Conservation (phyloP, 176 grass and related monocot species). For the Saccharum spontaneum region DNA sequence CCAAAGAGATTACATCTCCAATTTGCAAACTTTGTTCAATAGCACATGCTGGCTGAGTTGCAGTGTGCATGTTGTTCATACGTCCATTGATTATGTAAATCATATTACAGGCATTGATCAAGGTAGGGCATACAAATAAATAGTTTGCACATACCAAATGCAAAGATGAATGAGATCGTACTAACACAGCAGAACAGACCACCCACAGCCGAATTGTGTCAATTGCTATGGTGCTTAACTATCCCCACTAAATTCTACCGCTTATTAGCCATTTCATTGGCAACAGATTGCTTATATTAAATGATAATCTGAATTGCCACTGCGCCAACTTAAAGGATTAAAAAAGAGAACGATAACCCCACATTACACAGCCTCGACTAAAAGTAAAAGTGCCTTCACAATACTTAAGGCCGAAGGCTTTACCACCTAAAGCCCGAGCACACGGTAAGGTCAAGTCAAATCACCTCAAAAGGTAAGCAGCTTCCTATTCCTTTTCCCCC, state of each 20-base stretch:
- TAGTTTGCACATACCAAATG: background rate
- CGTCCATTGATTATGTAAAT: background rate
- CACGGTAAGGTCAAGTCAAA: conserved; percentile 19
- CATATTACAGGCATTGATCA: background rate
- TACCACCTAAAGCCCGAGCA: conserved; percentile 35
- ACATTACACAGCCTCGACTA: background rate
- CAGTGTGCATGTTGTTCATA: background rate
- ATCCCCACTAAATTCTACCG: background rate
- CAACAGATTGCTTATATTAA: background rate
- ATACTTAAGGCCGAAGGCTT: conserved; percentile 32
- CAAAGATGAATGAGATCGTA: background rate
- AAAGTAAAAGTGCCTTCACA: background rate
- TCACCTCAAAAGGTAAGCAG: conserved; percentile 5
- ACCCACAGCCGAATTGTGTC: background rate
- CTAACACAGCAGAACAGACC: background rate
- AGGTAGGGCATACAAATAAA: background rate
- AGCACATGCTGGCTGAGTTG: background rate
- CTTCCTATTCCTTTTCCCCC: background rate
- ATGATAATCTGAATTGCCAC: background rate
- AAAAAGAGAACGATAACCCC: background rate
- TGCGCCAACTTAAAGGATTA: background rate
- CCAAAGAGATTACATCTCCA: background rate
- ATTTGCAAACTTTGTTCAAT: background rate
- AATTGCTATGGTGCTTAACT: background rate
- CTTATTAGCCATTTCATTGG: background rate